Evolutionary conservation across 768 basidiomycete species (phyloP).

Genomic region (Dentipellis fragilis): DNA sequence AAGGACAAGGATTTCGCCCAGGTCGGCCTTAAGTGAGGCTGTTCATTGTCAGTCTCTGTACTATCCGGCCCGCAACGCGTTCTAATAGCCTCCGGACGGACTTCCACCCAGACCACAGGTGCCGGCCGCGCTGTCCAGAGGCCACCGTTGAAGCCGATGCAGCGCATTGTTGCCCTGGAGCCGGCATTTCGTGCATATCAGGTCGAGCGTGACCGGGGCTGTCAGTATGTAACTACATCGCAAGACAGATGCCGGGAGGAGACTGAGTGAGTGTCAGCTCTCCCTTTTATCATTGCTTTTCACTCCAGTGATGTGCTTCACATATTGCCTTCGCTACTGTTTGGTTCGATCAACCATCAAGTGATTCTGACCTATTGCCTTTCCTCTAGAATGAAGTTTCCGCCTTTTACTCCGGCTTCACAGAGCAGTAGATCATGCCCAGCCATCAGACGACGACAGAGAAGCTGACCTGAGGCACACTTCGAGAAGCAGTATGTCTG

Average conservation of each 20-base stretch:
- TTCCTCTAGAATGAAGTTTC: conserved; percentile 72
- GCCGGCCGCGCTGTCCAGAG: conserved; percentile 13
- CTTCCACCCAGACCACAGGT: conserved; percentile 12
- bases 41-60: conserved; percentile 56
- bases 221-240: conserved; percentile 97
- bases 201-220: conserved; percentile 89
- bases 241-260: conserved; percentile 87
- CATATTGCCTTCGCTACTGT: conserved; percentile 10
- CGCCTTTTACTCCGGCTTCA: conserved; percentile 86
- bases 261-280: conserved; percentile 72
- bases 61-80: conserved; percentile 58
- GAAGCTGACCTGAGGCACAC: conserved; percentile 65
- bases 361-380: conserved; percentile 20
- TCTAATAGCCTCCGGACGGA: conserved; percentile 40
- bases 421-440: conserved; percentile 75
- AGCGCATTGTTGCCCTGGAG: conserved; percentile 30
- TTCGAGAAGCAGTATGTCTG: conserved; percentile 83
- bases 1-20: conserved; percentile 43
- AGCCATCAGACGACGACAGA: conserved; percentile 79
- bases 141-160: conserved; percentile 31
- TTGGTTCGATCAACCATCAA: conserved; percentile 12
- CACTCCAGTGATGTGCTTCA: neutral
- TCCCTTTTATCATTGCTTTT: conserved; percentile 2
- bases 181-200: conserved; percentile 82
- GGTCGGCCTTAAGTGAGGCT: conserved; percentile 43